Evolutionary conservation across 805 yeast species (phyloP).

Genomic region (Brettanomyces anomalus): DNA sequence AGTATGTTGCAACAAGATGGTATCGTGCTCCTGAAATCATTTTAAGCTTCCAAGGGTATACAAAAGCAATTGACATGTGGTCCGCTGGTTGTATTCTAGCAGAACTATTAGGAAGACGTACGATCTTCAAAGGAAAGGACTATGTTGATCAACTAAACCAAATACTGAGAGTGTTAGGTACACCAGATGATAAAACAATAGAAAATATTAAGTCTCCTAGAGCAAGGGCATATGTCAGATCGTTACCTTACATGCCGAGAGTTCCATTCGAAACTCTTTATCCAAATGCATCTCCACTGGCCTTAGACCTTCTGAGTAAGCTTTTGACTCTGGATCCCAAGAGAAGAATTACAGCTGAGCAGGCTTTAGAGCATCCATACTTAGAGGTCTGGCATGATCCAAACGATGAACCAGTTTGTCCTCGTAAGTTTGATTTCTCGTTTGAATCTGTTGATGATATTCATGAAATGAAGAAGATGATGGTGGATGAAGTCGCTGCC

Average conservation of each 20-base stretch:
- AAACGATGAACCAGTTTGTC: constrained; percentile 80
- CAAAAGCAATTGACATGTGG: constrained; percentile 97
- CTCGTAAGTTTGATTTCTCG: constrained; percentile 72
- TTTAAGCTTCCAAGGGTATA: constrained; percentile 87
- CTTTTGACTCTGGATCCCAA: constrained; percentile 85
- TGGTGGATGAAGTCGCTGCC: constrained; percentile 66
- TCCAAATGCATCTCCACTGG: constrained; percentile 82
- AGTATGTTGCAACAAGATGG: constrained; percentile 98
- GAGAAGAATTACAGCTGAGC: constrained; percentile 76
- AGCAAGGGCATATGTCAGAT: constrained; percentile 86
- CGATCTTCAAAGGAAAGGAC: constrained; percentile 91
- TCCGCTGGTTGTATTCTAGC: constrained; percentile 96
- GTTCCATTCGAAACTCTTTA: constrained; percentile 63
- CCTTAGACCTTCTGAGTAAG: constrained; percentile 67
- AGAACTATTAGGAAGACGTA: constrained; percentile 83
- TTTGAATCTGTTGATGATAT: constrained; percentile 82
- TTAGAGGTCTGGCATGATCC: constrained; percentile 89
- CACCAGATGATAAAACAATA: constrained; percentile 70
- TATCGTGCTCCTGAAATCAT: constrained; percentile 97
- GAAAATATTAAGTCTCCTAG: constrained; percentile 71
- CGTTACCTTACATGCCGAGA: constrained; percentile 74
- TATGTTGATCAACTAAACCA: constrained; percentile 92
- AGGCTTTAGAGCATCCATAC: constrained; percentile 86
- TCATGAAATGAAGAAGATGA: constrained; percentile 64
- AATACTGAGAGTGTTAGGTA: constrained; percentile 81